A percentile compares a stretch with the other conserved stretches of the same genome.
Evolutionary conservation across 1,139 yeast genomes (phyloP).

Genomic region (Yamadazyma conglobata): DNA sequence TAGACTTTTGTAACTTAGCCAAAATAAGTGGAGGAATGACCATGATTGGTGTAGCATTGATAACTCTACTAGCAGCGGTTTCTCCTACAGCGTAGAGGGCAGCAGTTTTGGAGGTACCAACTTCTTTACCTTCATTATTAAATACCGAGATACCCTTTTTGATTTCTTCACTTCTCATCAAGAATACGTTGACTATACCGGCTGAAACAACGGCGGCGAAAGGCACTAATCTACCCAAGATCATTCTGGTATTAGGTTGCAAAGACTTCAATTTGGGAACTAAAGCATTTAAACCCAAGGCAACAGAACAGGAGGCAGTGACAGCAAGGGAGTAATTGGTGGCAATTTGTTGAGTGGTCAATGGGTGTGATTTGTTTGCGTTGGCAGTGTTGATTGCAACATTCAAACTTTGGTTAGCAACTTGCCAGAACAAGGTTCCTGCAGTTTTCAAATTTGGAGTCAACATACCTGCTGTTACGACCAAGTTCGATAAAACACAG

Average conservation of each 20-base stretch:
- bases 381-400: constrained; percentile 97
- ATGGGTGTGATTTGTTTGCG: constrained; percentile 91
- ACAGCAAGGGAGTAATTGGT: constrained; percentile 86
- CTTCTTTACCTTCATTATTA: constrained; percentile 59
- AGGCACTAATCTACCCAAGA: constrained; percentile 85
- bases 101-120: constrained; percentile 82
- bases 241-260: constrained; percentile 62
- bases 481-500: constrained; percentile 86
- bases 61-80: constrained; percentile 91
- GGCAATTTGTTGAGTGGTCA: constrained; percentile 70
- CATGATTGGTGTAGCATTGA: constrained; percentile 97
- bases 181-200: constrained; percentile 87
- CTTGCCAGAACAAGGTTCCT: constrained; percentile 96
- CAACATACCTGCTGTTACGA: constrained; percentile 96
- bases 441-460: constrained; percentile 87
- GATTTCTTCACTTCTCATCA: constrained; percentile 95
- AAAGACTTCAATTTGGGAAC: constrained; percentile 77
- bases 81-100: constrained; percentile 94
- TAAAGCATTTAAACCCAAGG: constrained; percentile 82
- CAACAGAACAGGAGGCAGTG: constrained; percentile 91
- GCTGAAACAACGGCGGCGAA: constrained; percentile 98
- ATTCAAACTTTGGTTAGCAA: constrained; percentile 92
- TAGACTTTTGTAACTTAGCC: constrained; percentile 67
- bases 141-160: constrained; percentile 77
- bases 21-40: constrained; percentile 86